A percentile compares a stretch with the other conserved stretches of the same genome.
Conservation (phyloP, 106 monocot species). For the Dendrobium catenatum region DNA sequence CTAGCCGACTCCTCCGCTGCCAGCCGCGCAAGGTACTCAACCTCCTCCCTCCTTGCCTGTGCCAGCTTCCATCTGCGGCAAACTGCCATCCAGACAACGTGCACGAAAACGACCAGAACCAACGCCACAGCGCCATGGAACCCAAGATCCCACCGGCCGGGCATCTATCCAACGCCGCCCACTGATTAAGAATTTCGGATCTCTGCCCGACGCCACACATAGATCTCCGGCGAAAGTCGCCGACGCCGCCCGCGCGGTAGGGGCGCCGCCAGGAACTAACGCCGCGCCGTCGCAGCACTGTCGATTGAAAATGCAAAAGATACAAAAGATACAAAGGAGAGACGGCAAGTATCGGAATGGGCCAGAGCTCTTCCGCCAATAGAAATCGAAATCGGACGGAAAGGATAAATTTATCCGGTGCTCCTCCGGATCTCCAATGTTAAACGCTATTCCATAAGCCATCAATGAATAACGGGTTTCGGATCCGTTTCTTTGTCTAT, state of each 20-base stretch:
- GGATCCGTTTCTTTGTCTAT: not conserved
- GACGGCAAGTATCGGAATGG: not conserved
- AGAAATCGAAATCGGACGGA: not conserved
- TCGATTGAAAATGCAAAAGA: not conserved
- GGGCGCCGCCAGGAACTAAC: not conserved
- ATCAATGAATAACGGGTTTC: not conserved
- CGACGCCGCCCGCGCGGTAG: not conserved
- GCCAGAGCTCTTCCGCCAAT: not conserved
- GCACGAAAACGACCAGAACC: not conserved
- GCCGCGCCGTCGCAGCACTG: not conserved
- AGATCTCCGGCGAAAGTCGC: not conserved
- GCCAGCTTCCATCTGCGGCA: conserved; percentile 25
- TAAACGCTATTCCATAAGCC: not conserved
- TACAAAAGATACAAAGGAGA: not conserved
- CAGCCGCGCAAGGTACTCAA: conserved; percentile 8
- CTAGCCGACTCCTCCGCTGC: conserved; percentile 18
- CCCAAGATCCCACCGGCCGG: conserved; percentile 15
- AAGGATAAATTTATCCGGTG: not conserved
- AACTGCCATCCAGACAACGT: not conserved
- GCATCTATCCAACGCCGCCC: conserved; percentile 14
- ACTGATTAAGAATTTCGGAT: not conserved
- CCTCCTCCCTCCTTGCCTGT: conserved; percentile 24
- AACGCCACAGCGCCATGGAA: conserved; percentile 9
- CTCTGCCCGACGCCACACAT: not conserved
- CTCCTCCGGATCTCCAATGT: not conserved